phyloP scores from a whole-genome alignment of 73 alveolate genomes.

The Chromera velia region DNA sequence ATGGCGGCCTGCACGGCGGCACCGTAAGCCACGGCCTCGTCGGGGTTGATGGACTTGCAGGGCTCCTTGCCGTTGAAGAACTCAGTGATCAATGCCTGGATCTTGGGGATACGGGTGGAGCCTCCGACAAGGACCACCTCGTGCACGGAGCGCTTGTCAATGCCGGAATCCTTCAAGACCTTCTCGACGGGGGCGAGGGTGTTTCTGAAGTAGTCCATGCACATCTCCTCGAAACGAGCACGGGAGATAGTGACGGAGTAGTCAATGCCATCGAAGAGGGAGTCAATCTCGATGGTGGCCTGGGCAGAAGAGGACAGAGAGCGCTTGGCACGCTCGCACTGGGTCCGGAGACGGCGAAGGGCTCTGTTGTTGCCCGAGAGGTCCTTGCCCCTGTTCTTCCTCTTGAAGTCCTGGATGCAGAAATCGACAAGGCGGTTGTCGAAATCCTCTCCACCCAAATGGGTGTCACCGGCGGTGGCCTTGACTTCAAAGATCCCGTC shows the following conservation, averaged over 20 bases:
- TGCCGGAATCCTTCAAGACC: background rate
- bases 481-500: constrained; percentile 77
- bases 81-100: constrained; percentile 62
- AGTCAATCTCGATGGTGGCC: constrained; percentile 78
- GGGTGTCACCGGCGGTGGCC: constrained; percentile 82
- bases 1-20: constrained; percentile 78
- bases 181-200: background rate
- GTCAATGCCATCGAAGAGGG: constrained; percentile 67
- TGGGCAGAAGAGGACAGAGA: constrained; percentile 67
- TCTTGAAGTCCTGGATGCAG: constrained; percentile 55
- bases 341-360: constrained; percentile 78
- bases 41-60: constrained; percentile 83
- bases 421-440: constrained; percentile 73
- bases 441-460: constrained; percentile 92
- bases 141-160: constrained; percentile 64
- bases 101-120: constrained; percentile 83
- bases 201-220: background rate
- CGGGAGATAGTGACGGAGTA: constrained; percentile 56
- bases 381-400: constrained; percentile 70
- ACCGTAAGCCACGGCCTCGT: constrained; percentile 95
- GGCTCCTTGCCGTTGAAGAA: constrained; percentile 81
- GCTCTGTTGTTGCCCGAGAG: constrained; percentile 70
- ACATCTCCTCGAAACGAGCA: constrained; percentile 83
- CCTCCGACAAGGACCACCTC: constrained; percentile 86
- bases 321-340: constrained; percentile 93